phyloP scores from a whole-genome alignment of 306 rosid species.

The Sicyos baderoa region DNA sequence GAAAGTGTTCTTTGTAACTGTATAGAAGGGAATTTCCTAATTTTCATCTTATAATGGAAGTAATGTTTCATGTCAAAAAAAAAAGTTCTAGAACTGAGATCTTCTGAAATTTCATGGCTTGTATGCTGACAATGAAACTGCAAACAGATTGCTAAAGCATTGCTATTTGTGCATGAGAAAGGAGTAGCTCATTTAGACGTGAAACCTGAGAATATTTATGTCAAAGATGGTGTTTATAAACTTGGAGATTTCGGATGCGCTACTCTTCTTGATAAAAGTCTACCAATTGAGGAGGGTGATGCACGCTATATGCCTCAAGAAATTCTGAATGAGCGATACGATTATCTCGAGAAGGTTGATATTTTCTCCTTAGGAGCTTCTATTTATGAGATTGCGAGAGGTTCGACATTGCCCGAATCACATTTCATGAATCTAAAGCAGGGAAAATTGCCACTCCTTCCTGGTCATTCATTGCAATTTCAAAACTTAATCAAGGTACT shows the following conservation, averaged over 20 bases:
- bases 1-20: too few species aligned
- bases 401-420: constrained; percentile 59
- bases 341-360: constrained; percentile 79
- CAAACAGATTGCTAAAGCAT: constrained; percentile 62
- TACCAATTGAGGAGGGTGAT: constrained; percentile 91
- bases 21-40: too few species aligned
- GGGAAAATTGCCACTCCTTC: constrained; percentile 74
- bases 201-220: constrained; percentile 86
- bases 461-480: constrained; percentile 73
- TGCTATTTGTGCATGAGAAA: constrained; percentile 58
- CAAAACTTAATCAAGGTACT: constrained; percentile 87
- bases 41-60: too few species aligned
- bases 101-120: neutral
- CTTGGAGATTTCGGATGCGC: constrained; percentile 99
- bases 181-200: constrained; percentile 86
- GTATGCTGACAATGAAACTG: constrained; percentile 6
- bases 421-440: constrained; percentile 55
- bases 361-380: constrained; percentile 79
- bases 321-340: constrained; percentile 67
- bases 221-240: constrained; percentile 73
- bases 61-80: too few species aligned
- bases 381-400: constrained; percentile 60
- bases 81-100: neutral
- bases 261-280: constrained; percentile 66
- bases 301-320: constrained; percentile 95